These are phyloP conservation scores for Pyricularia pennisetigena DNA, from an alignment of 2,329 filamentous ascomycete genomes.

Conservation along the genomic window DNA sequence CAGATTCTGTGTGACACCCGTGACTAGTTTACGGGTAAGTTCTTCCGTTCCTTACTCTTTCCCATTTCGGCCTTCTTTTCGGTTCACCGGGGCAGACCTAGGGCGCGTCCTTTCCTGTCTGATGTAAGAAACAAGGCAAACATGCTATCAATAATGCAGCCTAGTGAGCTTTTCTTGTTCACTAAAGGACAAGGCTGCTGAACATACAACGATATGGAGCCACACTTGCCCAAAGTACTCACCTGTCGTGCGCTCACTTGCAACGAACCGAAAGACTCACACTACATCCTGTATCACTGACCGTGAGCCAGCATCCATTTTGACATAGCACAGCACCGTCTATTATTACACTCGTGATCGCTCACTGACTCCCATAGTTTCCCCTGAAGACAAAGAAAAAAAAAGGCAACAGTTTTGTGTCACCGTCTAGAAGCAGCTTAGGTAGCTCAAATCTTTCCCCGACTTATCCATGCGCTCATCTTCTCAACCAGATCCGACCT, in stretches of 20 bases:
- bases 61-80: not conserved
- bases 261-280: not conserved
- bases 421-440: not conserved
- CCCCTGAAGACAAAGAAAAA: not conserved
- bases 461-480: not conserved
- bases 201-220: not conserved
- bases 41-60: not conserved
- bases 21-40: not conserved
- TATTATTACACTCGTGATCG: conserved; percentile 1
- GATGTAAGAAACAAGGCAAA: not conserved
- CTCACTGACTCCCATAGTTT: not conserved
- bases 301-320: not conserved
- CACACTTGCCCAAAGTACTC: not conserved
- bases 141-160: not conserved
- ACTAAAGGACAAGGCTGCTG: not conserved
- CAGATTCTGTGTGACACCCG: not conserved
- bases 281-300: not conserved
- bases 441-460: not conserved
- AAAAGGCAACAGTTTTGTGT: not conserved
- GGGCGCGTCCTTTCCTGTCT: not conserved
- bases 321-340: not conserved
- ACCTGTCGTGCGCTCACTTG: not conserved
- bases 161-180: not conserved
- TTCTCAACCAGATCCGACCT: not conserved
- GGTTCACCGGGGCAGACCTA: not conserved